These are phyloP conservation scores for Castanea sativa DNA, from an alignment of 306 rosid genomes.

Conservation along the genomic window DNA sequence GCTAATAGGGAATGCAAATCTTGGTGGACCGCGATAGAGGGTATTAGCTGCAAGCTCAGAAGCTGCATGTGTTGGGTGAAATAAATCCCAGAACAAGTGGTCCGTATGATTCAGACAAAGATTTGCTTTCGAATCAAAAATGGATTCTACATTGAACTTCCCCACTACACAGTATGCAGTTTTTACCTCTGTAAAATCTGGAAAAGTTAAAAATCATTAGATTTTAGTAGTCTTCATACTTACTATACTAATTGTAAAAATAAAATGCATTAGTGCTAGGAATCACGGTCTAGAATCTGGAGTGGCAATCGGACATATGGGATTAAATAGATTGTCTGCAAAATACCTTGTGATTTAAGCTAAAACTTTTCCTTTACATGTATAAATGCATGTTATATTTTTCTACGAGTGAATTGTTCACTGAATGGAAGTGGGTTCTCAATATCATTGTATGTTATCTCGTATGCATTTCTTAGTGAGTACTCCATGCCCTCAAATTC, in stretches of 20 bases:
- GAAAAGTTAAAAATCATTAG: background rate
- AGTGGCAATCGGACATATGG: too few relatives aligned
- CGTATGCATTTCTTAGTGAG: conserved; percentile 30
- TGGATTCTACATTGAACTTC: conserved; percentile 19
- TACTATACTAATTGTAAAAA: background rate
- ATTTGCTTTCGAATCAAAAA: background rate
- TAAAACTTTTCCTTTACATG: too few relatives aligned
- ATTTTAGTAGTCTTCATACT: too few relatives aligned
- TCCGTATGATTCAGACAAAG: background rate
- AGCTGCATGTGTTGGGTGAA: conserved; percentile 26
- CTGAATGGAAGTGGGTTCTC: conserved; percentile 20
- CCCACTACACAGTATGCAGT: conserved; percentile 33
- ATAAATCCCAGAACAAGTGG: conserved; percentile 32
- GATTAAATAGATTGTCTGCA: too few relatives aligned
- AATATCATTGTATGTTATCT: conserved; percentile 21
- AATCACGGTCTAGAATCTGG: background rate
- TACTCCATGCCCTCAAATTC: conserved; percentile 15
- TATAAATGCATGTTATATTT: too few relatives aligned
- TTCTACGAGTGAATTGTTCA: conserved; percentile 4
- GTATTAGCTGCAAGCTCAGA: conserved; percentile 19
- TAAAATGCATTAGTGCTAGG: background rate
- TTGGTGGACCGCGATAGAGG: conserved; percentile 10
- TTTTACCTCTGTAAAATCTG: conserved; percentile 23
- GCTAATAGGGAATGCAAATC: conserved; percentile 26
- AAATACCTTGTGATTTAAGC: too few relatives aligned